These are phyloP conservation scores for Aschersonia sp. DNA, from an alignment of 2,329 filamentous ascomycete species.

Conservation along the genomic window DNA sequence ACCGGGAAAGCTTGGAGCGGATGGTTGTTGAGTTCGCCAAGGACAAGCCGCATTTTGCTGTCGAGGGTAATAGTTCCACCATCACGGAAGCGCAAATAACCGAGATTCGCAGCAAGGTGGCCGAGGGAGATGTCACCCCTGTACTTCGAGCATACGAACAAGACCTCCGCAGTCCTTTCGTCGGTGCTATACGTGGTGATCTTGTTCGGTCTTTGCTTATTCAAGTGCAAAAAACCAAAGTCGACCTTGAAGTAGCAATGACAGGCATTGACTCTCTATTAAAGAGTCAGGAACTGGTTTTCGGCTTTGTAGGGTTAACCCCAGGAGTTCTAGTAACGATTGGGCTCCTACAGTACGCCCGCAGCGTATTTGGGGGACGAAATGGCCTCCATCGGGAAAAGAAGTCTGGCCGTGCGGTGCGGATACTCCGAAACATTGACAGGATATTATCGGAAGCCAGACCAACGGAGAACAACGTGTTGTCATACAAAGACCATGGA, in stretches of 20 bases:
- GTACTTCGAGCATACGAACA: conserved; percentile 85
- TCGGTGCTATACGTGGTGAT: conserved; percentile 73
- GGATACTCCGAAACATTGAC: conserved; percentile 78
- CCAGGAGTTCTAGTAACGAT: conserved; percentile 83
- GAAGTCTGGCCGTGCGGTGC: conserved; percentile 55
- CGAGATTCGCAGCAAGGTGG: conserved; percentile 64
- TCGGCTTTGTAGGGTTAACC: conserved; percentile 91
- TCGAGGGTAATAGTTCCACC: conserved; percentile 22
- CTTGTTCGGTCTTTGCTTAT: conserved; percentile 83
- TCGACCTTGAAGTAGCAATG: conserved; percentile 92
- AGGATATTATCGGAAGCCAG: conserved; percentile 57
- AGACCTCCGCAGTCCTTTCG: conserved; percentile 69
- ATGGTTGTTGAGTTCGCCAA: conserved; percentile 96
- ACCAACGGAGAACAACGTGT: conserved; percentile 56
- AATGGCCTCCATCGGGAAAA: conserved; percentile 51
- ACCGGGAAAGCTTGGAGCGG: conserved; percentile 81
- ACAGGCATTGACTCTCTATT: conserved; percentile 88
- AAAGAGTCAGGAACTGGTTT: conserved; percentile 92
- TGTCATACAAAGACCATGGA: conserved; percentile 88
- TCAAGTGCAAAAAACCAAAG: conserved; percentile 97
- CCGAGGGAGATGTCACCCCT: conserved; percentile 84
- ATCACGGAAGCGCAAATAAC: conserved; percentile 57
- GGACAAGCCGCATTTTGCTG: conserved; percentile 57
- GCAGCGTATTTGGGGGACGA: conserved; percentile 53
- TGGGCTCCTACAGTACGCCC: conserved; percentile 58